Conservation (phyloP, 2,329 filamentous ascomycete genomes). For the Elsinoe australis region DNA sequence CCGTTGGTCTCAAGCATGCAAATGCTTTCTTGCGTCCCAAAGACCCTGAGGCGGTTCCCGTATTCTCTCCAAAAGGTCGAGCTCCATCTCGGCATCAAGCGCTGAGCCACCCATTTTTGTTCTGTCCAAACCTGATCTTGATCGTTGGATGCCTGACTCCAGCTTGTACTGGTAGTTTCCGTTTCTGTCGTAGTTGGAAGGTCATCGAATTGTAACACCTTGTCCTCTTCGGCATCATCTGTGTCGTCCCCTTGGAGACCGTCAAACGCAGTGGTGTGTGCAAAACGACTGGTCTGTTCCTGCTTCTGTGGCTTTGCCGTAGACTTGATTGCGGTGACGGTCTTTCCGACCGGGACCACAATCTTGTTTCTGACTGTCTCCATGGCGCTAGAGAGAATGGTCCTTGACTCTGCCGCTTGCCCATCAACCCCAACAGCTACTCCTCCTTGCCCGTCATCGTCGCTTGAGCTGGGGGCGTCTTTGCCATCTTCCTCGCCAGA, state of each 20-base stretch:
- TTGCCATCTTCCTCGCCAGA: conserved; percentile 20
- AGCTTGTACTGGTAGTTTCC: too few species aligned
- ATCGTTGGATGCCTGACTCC: conserved; percentile 2
- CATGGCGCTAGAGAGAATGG: conserved; percentile 1
- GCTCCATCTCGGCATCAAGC: conserved; percentile 43
- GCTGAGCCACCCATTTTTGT: conserved; percentile 2
- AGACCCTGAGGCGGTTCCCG: conserved; percentile 53
- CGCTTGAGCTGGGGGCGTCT: conserved; percentile 16
- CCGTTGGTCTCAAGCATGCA: conserved; percentile 24
- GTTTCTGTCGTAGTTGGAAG: too few species aligned
- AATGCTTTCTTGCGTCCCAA: conserved; percentile 50
- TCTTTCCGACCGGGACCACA: conserved; percentile 4
- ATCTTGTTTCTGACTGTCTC: conserved; percentile 18
- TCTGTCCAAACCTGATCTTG: not conserved
- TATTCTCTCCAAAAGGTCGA: conserved; percentile 51
- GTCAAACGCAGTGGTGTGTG: conserved; percentile 29
- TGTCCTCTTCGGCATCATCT: conserved; percentile 15
- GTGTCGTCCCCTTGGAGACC: conserved; percentile 23
- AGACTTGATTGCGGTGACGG: not conserved
- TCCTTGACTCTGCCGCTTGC: conserved; percentile 2
- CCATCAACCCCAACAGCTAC: conserved; percentile 18
- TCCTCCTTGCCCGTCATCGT: conserved; percentile 20
- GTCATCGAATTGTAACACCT: conserved; percentile 18
- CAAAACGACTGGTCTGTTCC: conserved; percentile 23
- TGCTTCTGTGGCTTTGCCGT: not conserved